phyloP scores from a whole-genome alignment of 2,329 filamentous ascomycete genomes.

The Alternaria triticina region DNA sequence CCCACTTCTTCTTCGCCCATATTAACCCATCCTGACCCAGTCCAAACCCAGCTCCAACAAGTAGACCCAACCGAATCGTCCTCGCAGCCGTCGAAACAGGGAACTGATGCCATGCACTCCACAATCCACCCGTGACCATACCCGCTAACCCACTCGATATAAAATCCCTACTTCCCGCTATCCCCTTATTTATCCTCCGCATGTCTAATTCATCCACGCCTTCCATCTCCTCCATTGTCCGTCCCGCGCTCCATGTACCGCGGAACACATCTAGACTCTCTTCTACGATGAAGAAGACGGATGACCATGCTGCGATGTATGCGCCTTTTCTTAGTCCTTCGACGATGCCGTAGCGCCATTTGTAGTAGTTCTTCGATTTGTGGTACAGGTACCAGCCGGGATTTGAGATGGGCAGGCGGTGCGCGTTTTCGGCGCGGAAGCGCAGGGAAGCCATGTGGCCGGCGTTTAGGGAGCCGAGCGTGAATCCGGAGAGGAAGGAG shows the following conservation, averaged over 20 bases:
- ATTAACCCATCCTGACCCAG: constrained; percentile 78
- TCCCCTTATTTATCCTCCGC: constrained; percentile 31
- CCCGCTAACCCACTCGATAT: constrained; percentile 82
- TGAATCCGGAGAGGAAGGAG: constrained; percentile 72
- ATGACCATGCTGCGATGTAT: constrained; percentile 74
- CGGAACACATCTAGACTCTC: constrained; percentile 78
- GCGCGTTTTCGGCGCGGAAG: constrained; percentile 95
- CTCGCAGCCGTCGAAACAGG: constrained; percentile 66
- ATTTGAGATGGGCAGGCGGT: constrained; percentile 82
- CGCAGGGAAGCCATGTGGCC: constrained; percentile 76
- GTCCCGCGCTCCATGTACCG: constrained; percentile 53
- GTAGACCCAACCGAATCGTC: constrained; percentile 79
- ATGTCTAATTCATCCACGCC: constrained; percentile 45
- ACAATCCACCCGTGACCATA: constrained; percentile 81
- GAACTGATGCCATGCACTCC: constrained; percentile 85
- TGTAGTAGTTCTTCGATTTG: constrained; percentile 94
- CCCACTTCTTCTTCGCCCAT: constrained; percentile 71
- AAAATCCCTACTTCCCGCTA: constrained; percentile 65
- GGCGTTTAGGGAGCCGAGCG: constrained; percentile 74
- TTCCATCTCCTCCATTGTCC: constrained; percentile 46
- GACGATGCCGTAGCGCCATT: constrained; percentile 75
- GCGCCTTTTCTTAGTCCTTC: constrained; percentile 79
- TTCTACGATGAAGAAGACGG: constrained; percentile 80
- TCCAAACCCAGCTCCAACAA: constrained; percentile 81
- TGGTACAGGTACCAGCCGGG: constrained; percentile 98